Evolutionary conservation across 2,329 filamentous ascomycete species (phyloP).

Genomic region (Ascosphaera apis): DNA sequence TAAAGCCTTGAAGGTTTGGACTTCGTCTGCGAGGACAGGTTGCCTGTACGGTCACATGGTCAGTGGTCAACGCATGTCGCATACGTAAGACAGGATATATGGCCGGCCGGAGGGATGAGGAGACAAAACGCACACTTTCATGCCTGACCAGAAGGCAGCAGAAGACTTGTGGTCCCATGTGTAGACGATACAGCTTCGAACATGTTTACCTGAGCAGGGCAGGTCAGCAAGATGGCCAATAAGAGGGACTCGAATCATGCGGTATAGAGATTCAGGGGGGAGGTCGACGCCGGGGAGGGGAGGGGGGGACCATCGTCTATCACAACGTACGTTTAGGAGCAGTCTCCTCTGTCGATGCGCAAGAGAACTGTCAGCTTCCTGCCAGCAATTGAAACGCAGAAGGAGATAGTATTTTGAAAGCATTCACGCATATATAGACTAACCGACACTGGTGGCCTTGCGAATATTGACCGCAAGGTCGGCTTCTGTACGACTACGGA

Average conservation of each 20-base stretch:
- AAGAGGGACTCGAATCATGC: background rate
- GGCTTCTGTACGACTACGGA: slow-evolving; percentile 33
- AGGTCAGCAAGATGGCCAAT: background rate
- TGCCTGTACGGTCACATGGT: slow-evolving; percentile 33
- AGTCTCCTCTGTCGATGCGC: slow-evolving; percentile 31
- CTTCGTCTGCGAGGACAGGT: slow-evolving; percentile 92
- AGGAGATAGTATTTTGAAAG: too few species aligned
- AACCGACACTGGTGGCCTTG: slow-evolving; percentile 41
- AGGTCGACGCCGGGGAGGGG: slow-evolving; percentile 46
- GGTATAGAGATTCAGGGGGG: background rate
- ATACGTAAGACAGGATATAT: background rate
- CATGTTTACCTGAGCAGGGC: slow-evolving; percentile 50
- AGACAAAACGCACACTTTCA: slow-evolving; percentile 61
- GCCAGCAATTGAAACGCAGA: background rate
- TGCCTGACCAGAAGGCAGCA: slow-evolving; percentile 83
- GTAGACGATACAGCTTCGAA: slow-evolving; percentile 92
- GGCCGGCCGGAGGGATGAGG: background rate
- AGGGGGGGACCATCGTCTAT: slow-evolving; percentile 61
- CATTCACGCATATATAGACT: too few species aligned
- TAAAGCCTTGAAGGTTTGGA: slow-evolving; percentile 95
- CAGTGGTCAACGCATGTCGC: background rate
- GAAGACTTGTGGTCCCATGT: slow-evolving; percentile 98
- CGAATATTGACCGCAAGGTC: slow-evolving; percentile 43
- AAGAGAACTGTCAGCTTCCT: slow-evolving; percentile 6
- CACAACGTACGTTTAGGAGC: slow-evolving; percentile 37